Conservation (phyloP, 2,329 filamentous ascomycete genomes). For the Grosmannia serpens region DNA sequence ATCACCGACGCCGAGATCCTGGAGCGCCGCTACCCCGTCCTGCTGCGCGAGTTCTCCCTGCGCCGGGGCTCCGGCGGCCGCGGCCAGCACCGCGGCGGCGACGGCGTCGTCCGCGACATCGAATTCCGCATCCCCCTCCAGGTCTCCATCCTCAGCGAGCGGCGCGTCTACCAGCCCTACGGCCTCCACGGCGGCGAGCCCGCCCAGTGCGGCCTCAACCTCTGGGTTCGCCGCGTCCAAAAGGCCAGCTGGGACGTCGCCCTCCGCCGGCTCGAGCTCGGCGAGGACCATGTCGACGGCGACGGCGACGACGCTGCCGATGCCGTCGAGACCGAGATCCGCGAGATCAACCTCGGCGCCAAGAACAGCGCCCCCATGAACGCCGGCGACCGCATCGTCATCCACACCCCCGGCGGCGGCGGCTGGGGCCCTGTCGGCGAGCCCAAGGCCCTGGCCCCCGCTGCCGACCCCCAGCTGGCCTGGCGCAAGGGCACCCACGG, state of each 20-base stretch:
- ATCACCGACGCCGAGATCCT: slow-evolving; percentile 75
- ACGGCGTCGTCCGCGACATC: slow-evolving; percentile 68
- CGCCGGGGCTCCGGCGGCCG: slow-evolving; percentile 49
- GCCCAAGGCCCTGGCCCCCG: slow-evolving; percentile 35
- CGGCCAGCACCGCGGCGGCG: slow-evolving; percentile 59
- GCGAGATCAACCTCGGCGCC: slow-evolving; percentile 60
- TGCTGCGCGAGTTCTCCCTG: slow-evolving; percentile 59
- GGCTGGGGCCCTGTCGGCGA: slow-evolving; percentile 57
- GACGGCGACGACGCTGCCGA: slow-evolving; percentile 12
- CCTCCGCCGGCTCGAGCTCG: slow-evolving; percentile 24
- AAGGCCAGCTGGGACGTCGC: slow-evolving; percentile 40
- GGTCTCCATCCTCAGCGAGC: slow-evolving; percentile 52
- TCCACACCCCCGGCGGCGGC: slow-evolving; percentile 68
- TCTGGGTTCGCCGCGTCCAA: slow-evolving; percentile 70
- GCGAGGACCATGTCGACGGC: slow-evolving; percentile 12
- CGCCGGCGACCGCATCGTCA: slow-evolving; percentile 64
- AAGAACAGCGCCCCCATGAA: slow-evolving; percentile 74
- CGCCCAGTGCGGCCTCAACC: slow-evolving; percentile 66
- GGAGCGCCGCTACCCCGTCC: slow-evolving; percentile 62
- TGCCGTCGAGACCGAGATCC: slow-evolving; percentile 36
- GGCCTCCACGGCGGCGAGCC: slow-evolving; percentile 76
- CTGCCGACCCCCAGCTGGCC: slow-evolving; percentile 40
- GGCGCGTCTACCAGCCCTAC: slow-evolving; percentile 67
- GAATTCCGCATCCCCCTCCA: slow-evolving; percentile 71
- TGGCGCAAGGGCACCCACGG: slow-evolving; percentile 48